Conservation (phyloP, 1,284 basidiomycete genomes). For the Puccinia horiana region DNA sequence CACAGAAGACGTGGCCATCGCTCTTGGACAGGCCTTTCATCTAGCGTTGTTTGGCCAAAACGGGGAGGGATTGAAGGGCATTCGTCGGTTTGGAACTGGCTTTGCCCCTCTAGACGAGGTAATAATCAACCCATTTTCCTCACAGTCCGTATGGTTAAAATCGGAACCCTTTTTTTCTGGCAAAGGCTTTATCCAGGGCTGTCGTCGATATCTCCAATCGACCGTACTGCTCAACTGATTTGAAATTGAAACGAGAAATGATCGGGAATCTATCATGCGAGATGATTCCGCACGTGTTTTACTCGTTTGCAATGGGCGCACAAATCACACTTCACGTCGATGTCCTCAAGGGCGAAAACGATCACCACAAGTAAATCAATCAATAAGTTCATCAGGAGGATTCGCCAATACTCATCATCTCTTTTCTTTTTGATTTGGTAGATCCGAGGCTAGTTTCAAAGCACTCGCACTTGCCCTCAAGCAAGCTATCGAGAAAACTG, state of each 20-base stretch:
- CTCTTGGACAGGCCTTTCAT: constrained; percentile 79
- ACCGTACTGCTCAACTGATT: constrained; percentile 88
- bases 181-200: constrained; percentile 82
- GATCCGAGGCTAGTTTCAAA: constrained; percentile 96
- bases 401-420: not conserved
- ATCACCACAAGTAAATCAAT: constrained; percentile 82
- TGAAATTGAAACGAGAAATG: constrained; percentile 89
- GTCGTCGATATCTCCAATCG: constrained; percentile 98
- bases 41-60: constrained; percentile 77
- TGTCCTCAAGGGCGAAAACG: constrained; percentile 89
- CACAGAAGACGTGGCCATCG: constrained; percentile 72
- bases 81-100: constrained; percentile 91
- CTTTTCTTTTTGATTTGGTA: constrained; percentile 56
- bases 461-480: constrained; percentile 92
- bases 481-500: constrained; percentile 86
- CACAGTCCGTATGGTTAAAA: not conserved
- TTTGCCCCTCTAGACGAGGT: constrained; percentile 97
- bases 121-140: constrained; percentile 5
- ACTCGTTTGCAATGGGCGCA: constrained; percentile 87
- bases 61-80: constrained; percentile 70
- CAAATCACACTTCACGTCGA: constrained; percentile 92
- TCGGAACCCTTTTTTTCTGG: constrained; percentile 5
- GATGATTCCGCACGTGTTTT: constrained; percentile 94
- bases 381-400: not conserved
- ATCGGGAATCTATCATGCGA: constrained; percentile 83